Evolutionary conservation across 2,329 filamentous ascomycete species (phyloP), one percentile per base, ranked within the genome.

Genomic region (Fusarium sp.): DNA sequence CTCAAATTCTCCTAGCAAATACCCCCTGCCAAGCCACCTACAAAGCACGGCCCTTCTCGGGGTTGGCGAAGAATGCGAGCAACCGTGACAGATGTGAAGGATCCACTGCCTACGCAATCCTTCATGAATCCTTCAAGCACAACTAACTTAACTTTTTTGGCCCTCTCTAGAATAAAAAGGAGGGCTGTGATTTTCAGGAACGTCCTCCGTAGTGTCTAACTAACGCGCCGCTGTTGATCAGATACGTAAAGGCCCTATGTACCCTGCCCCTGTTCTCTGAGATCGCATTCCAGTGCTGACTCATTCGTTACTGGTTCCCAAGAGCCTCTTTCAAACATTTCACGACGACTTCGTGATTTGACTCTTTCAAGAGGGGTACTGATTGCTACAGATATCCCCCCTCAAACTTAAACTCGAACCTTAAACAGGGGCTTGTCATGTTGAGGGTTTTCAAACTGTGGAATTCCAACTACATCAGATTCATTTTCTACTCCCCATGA

Each of bases 41-140:
- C 37, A 67, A 27, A 50, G 60, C 67, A 73, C 73, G 71, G 70
- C 61, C 73, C 63, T 40, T 56, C 60, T 76, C 73, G 73, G 73
- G 61, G 71, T 65, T 63, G 32, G 62, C 69, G 58, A 75, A 63
- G 67, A 64, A 76, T 72, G 73, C 58, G 55, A 48, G 53, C 20
- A 56, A 23, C 69, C 60, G 60, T 71, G 41, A 62, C 64, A 64
- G 53, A 56, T 63, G 57, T 64, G 49, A 44, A 54, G 49, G 66
- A 46, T 69, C 68, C 68, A 71, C 68, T 27, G 64, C 38, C 56
- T 70, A 68, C 69, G 60, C 69, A 68, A 69, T 69, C 58, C 32
- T 60, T 33, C 30, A 46, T 38, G 37, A 41, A 38, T 69, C 37
- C 45, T 59, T 49, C 32, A 57, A 49, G n/a, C 27, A 62, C 56